Percentiles rank a stretch among this genome's conserved stretches.
These are phyloP conservation scores for Emergomyces africanus DNA, from an alignment of 2,329 filamentous ascomycete genomes.

Conservation along the genomic window DNA sequence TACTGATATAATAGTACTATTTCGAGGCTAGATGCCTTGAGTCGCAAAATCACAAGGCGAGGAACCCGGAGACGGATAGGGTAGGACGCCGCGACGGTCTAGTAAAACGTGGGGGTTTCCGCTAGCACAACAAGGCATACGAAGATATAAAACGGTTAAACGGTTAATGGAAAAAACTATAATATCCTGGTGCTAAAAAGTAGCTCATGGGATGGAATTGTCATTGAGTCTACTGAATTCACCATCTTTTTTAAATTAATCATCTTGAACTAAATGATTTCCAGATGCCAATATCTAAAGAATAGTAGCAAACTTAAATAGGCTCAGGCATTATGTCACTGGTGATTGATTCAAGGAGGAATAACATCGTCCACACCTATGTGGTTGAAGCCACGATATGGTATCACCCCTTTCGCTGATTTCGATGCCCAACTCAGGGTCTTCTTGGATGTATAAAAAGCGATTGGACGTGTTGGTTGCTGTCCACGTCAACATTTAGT, in stretches of 20 bases:
- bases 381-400: not conserved
- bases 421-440: not conserved
- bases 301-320: not conserved
- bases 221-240: not conserved
- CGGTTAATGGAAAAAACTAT: not conserved
- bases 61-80: not conserved
- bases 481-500: constrained; percentile 7
- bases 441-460: not conserved
- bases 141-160: not conserved
- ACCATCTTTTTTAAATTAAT: not conserved
- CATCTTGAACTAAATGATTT: not conserved
- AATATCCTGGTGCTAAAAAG: not conserved
- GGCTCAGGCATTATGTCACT: not conserved
- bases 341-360: not conserved
- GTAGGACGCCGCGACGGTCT: not conserved
- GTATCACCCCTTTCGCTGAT: not conserved
- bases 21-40: not conserved
- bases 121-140: not conserved
- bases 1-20: not conserved
- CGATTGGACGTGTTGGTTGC: constrained; percentile 4
- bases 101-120: not conserved
- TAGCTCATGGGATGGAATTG: not conserved
- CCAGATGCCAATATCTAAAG: not conserved
- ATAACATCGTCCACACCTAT: not conserved
- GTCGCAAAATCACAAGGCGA: not conserved